Evolutionary conservation across 1,284 basidiomycete genomes (phyloP).

Genomic region (Puccinia polysora): DNA sequence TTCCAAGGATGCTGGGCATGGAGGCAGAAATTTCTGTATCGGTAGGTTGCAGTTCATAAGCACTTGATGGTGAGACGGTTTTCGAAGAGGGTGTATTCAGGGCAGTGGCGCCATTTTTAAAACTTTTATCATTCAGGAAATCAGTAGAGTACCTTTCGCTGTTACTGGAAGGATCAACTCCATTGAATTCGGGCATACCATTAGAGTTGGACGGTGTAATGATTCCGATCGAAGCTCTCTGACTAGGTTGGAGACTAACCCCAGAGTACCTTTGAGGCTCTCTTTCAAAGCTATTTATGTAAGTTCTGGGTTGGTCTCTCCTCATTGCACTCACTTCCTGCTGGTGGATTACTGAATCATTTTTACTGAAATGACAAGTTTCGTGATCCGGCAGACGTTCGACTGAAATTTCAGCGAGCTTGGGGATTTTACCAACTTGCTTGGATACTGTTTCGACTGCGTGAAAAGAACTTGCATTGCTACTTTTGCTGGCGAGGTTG

Average conservation of each 20-base stretch:
- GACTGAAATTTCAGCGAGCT: background rate
- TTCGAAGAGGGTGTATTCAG: conserved; percentile 1
- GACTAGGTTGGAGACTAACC: conserved; percentile 28
- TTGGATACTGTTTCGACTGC: background rate
- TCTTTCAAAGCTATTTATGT: conserved; percentile 7
- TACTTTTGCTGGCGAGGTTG: too few species aligned
- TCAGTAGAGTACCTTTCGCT: background rate
- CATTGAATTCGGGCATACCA: background rate
- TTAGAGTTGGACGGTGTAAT: conserved; percentile 28
- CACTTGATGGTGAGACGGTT: conserved; percentile 7
- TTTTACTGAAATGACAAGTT: conserved; percentile 2
- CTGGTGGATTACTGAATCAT: background rate
- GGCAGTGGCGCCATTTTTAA: background rate
- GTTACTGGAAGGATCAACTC: conserved; percentile 9
- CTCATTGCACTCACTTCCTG: background rate
- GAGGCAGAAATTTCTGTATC: conserved; percentile 28
- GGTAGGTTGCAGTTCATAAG: background rate
- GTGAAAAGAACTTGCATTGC: background rate
- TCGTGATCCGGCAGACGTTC: background rate
- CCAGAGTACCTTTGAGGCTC: conserved; percentile 35
- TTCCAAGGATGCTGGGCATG: conserved; percentile 26
- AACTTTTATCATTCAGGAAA: background rate
- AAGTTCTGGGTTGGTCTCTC: conserved; percentile 1
- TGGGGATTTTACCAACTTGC: background rate
- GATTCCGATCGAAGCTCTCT: conserved; percentile 32